A percentile compares a stretch with the other conserved stretches of the same genome.
Conservation (phyloP, 2,329 filamentous ascomycete species). For the Talaromyces islandicus region DNA sequence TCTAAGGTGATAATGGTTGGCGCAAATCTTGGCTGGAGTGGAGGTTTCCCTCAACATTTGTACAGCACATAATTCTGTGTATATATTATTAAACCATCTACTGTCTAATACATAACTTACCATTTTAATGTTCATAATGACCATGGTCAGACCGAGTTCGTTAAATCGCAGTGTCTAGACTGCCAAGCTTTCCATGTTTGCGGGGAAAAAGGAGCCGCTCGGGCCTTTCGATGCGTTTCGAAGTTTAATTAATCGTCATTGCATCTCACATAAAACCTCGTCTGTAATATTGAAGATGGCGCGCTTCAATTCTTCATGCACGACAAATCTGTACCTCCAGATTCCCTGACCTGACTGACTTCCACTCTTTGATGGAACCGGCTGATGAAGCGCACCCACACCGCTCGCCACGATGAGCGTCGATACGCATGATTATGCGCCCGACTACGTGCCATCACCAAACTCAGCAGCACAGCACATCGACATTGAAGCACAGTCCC, state of each 20-base stretch:
- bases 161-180: not conserved
- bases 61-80: not conserved
- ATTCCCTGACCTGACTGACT: not conserved
- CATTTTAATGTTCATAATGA: not conserved
- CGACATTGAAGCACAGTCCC: constrained; percentile 33
- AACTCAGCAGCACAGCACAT: constrained; percentile 15
- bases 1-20: not conserved
- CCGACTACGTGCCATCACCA: constrained; percentile 13
- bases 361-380: not conserved
- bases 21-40: not conserved
- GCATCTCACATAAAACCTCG: not conserved
- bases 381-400: not conserved
- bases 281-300: not conserved
- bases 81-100: not conserved
- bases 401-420: constrained; percentile 24
- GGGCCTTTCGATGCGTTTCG: not conserved
- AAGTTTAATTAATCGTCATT: not conserved
- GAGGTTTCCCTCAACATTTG: not conserved
- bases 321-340: not conserved
- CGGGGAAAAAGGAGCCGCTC: not conserved
- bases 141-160: not conserved
- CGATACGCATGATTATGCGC: constrained; percentile 27
- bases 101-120: not conserved
- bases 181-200: not conserved
- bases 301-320: not conserved